Conservation (phyloP, 2,329 filamentous ascomycete genomes). For the Paraconiothyrium sp. region DNA sequence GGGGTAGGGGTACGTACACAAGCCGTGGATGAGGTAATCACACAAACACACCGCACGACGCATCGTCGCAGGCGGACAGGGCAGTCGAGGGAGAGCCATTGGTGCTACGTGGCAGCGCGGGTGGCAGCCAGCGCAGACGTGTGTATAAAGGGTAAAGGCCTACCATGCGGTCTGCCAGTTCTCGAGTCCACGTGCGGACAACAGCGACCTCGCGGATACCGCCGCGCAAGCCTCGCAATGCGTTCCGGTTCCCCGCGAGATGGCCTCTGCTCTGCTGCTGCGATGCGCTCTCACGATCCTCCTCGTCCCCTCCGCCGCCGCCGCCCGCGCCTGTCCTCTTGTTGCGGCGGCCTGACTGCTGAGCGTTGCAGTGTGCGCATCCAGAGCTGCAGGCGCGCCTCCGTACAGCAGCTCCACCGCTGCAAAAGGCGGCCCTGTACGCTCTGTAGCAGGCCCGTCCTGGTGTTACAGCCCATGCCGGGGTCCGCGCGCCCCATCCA, state of each 20-base stretch:
- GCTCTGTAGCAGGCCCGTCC: conserved; percentile 14
- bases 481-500: conserved; percentile 10
- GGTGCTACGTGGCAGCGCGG: conserved; percentile 17
- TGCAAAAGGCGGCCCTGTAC: conserved; percentile 5
- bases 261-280: not conserved
- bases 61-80: conserved; percentile 1
- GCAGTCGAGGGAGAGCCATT: conserved; percentile 4
- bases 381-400: conserved; percentile 18
- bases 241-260: conserved; percentile 13
- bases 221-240: conserved; percentile 12
- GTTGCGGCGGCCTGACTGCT: conserved; percentile 12
- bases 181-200: not conserved
- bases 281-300: not conserved
- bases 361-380: conserved; percentile 16
- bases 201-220: conserved; percentile 1
- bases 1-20: not conserved
- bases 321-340: conserved; percentile 5
- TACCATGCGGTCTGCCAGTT: not conserved
- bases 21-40: conserved; percentile 11
- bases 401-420: conserved; percentile 13
- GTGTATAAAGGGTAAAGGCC: conserved; percentile 5
- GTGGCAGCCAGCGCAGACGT: not conserved
- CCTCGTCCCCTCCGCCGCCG: not conserved
- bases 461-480: conserved; percentile 8
- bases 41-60: not conserved